Conservation (phyloP, 257 asterid species). For the Agastache rugosa region DNA sequence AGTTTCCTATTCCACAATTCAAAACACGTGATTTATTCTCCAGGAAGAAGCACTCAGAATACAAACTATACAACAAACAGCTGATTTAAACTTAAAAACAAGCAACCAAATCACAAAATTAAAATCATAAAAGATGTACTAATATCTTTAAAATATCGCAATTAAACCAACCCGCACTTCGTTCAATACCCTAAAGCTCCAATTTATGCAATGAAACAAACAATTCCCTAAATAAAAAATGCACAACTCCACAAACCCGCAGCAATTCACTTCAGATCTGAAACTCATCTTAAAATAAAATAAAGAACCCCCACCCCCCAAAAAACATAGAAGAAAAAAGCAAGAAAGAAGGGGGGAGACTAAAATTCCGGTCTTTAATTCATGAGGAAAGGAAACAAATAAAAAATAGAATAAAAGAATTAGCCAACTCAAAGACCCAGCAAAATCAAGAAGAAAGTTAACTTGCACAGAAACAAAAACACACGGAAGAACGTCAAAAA, state of each 20-base stretch:
- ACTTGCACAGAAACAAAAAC: conserved; percentile 37
- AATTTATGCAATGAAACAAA: conserved; percentile 29
- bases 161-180: conserved; percentile 12
- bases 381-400: neutral
- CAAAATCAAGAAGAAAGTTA: conserved; percentile 24
- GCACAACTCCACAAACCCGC: conserved; percentile 32
- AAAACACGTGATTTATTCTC: neutral
- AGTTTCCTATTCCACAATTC: conserved; percentile 19
- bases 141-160: conserved; percentile 14
- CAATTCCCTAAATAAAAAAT: conserved; percentile 16
- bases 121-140: neutral
- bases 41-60: neutral
- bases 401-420: neutral
- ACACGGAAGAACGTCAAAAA: conserved; percentile 36
- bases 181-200: conserved; percentile 39
- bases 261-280: conserved; percentile 47
- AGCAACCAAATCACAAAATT: neutral
- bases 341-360: neutral
- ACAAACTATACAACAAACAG: conserved; percentile 27
- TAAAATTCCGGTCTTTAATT: neutral
- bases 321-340: neutral
- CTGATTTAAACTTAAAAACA: conserved; percentile 19
- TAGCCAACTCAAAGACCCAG: neutral
- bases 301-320: neutral
- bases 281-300: conserved; percentile 5